Percentiles rank a stretch among this genome's conserved stretches.
Evolutionary conservation across 805 yeast species (phyloP).

Genomic region (Candida khao-thaluensis): DNA sequence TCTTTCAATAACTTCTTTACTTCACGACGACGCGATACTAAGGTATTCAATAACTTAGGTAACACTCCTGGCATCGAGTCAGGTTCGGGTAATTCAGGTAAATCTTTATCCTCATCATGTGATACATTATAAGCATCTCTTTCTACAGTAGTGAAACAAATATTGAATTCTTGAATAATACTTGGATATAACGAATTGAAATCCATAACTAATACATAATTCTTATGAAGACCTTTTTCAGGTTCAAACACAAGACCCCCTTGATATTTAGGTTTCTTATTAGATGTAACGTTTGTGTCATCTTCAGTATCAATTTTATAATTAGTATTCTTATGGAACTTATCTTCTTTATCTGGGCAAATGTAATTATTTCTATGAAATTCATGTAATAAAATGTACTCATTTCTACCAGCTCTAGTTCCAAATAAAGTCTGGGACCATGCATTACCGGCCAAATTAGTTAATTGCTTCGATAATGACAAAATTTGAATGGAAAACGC

Average conservation of each 20-base stretch:
- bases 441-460: conserved; percentile 93
- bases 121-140: conserved; percentile 48
- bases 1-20: conserved; percentile 84
- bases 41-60: conserved; percentile 76
- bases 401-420: conserved; percentile 94
- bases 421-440: conserved; percentile 96
- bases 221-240: conserved; percentile 88
- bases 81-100: conserved; percentile 67
- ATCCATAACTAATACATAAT: conserved; percentile 91
- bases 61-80: conserved; percentile 72
- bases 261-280: conserved; percentile 71
- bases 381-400: conserved; percentile 88
- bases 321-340: conserved; percentile 34
- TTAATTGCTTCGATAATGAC: conserved; percentile 85
- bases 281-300: conserved; percentile 49
- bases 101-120: conserved; percentile 52
- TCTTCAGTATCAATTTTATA: conserved; percentile 37
- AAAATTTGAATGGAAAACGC: conserved; percentile 82
- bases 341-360: conserved; percentile 80
- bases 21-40: conserved; percentile 89
- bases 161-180: conserved; percentile 94
- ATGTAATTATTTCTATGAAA: conserved; percentile 76
- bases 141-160: conserved; percentile 93
- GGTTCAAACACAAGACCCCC: conserved; percentile 98
- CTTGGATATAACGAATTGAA: conserved; percentile 97